A percentile compares a stretch with the other conserved stretches of the same genome.
Conservation (phyloP, 163 green algal genomes). For the Coccomyxa subellipsoidea region DNA sequence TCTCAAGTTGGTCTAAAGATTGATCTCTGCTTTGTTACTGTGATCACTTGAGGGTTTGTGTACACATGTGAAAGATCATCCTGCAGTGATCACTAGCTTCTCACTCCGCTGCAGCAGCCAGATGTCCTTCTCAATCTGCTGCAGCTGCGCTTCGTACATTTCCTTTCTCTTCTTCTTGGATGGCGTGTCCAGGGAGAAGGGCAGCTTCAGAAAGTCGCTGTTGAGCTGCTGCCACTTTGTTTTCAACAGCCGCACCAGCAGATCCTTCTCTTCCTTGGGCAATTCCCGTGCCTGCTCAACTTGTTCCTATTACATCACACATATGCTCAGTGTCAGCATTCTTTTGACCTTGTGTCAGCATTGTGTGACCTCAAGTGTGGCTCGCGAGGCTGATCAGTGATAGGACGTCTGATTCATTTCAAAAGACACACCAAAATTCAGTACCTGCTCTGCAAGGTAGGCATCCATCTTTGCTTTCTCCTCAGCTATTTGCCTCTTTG, state of each 20-base stretch:
- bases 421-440: neutral
- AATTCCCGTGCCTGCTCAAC: constrained; percentile 17
- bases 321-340: too few species aligned
- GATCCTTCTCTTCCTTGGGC: constrained; percentile 47
- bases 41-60: too few species aligned
- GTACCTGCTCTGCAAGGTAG: constrained; percentile 34
- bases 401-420: neutral
- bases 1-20: too few species aligned
- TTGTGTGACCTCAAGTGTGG: neutral
- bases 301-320: neutral
- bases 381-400: neutral
- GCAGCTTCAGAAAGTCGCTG: constrained; percentile 71
- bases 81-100: neutral
- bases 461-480: constrained; percentile 61
- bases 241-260: constrained; percentile 79
- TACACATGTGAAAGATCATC: too few species aligned
- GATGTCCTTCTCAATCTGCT: constrained; percentile 79
- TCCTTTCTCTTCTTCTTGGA: constrained; percentile 60
- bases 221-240: constrained; percentile 81
- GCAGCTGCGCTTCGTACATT: constrained; percentile 61
- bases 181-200: constrained; percentile 68
- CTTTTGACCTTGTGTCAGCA: neutral
- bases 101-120: constrained; percentile 47
- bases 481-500: constrained; percentile 37
- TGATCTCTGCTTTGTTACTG: too few species aligned